Conservation (phyloP, 2,329 filamentous ascomycete genomes). For the Cladosporium phlei region DNA sequence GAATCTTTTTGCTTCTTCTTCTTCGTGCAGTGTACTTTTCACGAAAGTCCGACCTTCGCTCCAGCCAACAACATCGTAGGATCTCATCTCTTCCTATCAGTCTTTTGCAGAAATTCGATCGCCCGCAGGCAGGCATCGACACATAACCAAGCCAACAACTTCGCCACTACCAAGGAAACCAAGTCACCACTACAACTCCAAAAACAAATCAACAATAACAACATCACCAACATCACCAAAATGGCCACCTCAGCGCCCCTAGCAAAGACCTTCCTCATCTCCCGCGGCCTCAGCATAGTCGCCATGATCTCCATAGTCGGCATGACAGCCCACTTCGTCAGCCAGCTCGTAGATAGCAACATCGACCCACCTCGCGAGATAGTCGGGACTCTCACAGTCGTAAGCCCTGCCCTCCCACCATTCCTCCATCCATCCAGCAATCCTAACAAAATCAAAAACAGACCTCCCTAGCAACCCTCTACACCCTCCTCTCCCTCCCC, state of each 20-base stretch:
- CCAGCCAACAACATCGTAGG: too few relatives aligned
- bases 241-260: constrained; percentile 58
- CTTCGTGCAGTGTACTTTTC: background rate
- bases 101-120: constrained; percentile 15
- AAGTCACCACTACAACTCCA: constrained; percentile 10
- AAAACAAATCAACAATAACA: background rate
- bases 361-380: constrained; percentile 66
- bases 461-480: constrained; percentile 74
- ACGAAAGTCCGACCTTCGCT: too few relatives aligned
- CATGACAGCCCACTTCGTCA: constrained; percentile 76
- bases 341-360: constrained; percentile 63
- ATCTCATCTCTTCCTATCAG: background rate
- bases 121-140: constrained; percentile 25
- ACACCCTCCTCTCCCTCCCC: constrained; percentile 64
- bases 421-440: too few relatives aligned
- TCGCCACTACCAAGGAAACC: background rate
- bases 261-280: constrained; percentile 71
- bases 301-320: constrained; percentile 74
- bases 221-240: background rate
- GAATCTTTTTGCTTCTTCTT: background rate
- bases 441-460: too few relatives aligned
- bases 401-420: constrained; percentile 46
- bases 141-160: constrained; percentile 12
- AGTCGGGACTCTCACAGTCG: constrained; percentile 72
- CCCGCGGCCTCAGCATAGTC: constrained; percentile 65